Conservation (phyloP, 176 grass and related monocot species). For the Avena insularis region DNA sequence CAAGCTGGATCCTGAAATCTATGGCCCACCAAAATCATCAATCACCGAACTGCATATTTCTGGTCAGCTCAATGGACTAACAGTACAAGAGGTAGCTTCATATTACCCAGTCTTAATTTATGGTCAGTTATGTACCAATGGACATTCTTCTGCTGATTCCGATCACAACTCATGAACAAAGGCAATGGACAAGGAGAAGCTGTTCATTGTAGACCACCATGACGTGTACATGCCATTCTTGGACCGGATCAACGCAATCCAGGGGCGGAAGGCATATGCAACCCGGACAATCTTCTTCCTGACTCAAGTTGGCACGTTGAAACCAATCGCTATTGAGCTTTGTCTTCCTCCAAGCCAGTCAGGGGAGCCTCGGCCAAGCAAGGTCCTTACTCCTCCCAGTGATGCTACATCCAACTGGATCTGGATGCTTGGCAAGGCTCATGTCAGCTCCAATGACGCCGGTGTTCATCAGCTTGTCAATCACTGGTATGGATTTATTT, state of each 20-base stretch:
- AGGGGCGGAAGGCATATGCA: constrained; percentile 91
- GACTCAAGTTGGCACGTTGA: constrained; percentile 79
- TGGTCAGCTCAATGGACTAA: constrained; percentile 79
- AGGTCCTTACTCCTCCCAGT: constrained; percentile 73
- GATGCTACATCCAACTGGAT: constrained; percentile 95
- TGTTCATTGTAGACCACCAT: constrained; percentile 85
- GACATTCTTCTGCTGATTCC: constrained; percentile 32
- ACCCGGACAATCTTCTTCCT: constrained; percentile 88
- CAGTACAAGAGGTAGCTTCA: constrained; percentile 78
- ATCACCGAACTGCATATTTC: constrained; percentile 78
- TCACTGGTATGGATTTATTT: constrained; percentile 66
- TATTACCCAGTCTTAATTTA: constrained; percentile 25
- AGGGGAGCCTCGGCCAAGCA: constrained; percentile 59
- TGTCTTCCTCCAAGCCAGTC: constrained; percentile 62
- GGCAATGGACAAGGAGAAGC: constrained; percentile 81
- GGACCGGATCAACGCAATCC: constrained; percentile 82
- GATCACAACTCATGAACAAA: constrained; percentile 48
- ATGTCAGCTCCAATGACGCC: constrained; percentile 93
- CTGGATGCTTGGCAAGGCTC: constrained; percentile 98
- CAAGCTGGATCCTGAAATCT: constrained; percentile 73
- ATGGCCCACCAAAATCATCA: constrained; percentile 81
- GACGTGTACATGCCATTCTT: constrained; percentile 91
- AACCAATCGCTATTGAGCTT: constrained; percentile 93
- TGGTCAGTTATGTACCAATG: constrained; percentile 2
- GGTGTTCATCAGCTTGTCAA: constrained; percentile 96